Conservation (phyloP, 805 yeast genomes). For the Yamadazyma ubonensis region DNA sequence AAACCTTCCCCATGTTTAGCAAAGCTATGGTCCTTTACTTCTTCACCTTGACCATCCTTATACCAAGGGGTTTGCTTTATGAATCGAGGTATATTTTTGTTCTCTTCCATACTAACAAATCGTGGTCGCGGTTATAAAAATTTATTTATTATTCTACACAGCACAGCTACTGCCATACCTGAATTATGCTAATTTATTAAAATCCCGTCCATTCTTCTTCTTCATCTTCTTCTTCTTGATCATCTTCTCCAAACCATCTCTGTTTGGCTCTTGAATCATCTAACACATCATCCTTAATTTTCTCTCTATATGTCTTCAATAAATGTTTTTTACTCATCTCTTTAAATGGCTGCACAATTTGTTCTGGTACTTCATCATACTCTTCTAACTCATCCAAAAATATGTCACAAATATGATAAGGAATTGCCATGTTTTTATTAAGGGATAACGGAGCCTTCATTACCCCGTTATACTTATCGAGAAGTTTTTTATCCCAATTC, state of each 20-base stretch:
- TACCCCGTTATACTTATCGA: constrained; percentile 46
- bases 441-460: constrained; percentile 55
- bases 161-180: neutral
- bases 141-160: neutral
- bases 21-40: constrained; percentile 41
- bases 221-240: constrained; percentile 21
- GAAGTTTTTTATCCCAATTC: constrained; percentile 53
- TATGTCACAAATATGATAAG: constrained; percentile 83
- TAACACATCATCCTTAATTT: constrained; percentile 64
- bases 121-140: neutral
- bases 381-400: constrained; percentile 80
- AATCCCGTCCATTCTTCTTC: constrained; percentile 36
- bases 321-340: constrained; percentile 47
- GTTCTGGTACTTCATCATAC: constrained; percentile 53
- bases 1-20: constrained; percentile 61
- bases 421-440: constrained; percentile 62
- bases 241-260: constrained; percentile 57
- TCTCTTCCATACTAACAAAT: constrained; percentile 14
- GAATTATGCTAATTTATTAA: constrained; percentile 12
- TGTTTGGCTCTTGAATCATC: constrained; percentile 58
- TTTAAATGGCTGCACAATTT: constrained; percentile 59
- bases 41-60: constrained; percentile 16
- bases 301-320: constrained; percentile 63
- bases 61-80: constrained; percentile 43
- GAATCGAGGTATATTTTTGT: constrained; percentile 39